Base-by-base conservation (phyloP, 345 rosid species). In the Rhodamnia argentea region DNA sequence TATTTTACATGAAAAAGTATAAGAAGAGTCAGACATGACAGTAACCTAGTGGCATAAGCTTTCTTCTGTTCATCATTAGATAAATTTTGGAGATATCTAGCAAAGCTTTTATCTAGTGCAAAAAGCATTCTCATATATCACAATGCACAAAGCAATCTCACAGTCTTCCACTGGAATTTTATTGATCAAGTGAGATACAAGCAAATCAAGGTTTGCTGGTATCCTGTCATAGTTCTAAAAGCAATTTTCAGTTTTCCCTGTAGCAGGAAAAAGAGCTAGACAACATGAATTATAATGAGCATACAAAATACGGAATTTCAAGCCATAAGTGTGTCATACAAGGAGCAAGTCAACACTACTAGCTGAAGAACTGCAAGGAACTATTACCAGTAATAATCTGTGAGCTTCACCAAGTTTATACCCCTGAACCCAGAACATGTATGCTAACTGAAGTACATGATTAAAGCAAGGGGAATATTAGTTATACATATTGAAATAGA, bases 371-470 rank as follows among this genome's bases (percentile, higher is more conserved):
- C 76, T 57, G 40, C 22, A 40, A 52, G 78, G 84, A 86, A 96
- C 93, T 87, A 85, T 93, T 96, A 97, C 99, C 96, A 92, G 91
- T 81, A 97, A 95, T 86, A 94, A 76, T 82, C 84, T 92, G 89
- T 93, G 92, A 82, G 98, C 99, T 29, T 96, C 95, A 83, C 85
- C 92, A 40, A 97, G 98, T 92, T 92, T 94, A 91, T 96, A 96
- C 86, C 95, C 98, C 88, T 89, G 96, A 90, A 96, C 92, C 99
- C 99, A 97, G 90, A 94, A 96, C 99, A 97, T 94, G 93, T 94
- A 95, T 56, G 99, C 94, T 93, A 96, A 82, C 98, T 97, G 99
- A 82, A 86, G 86, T 89, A 76, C 75, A 87, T 81, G 51, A 54
- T 85, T 83, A 87, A 50, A 27, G 60, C 85, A 50, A 86, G 82